A percentile compares a stretch with the other conserved stretches of the same genome.
Conservation (phyloP, 176 grass and related monocot species). For the Oropetium thomaeum region DNA sequence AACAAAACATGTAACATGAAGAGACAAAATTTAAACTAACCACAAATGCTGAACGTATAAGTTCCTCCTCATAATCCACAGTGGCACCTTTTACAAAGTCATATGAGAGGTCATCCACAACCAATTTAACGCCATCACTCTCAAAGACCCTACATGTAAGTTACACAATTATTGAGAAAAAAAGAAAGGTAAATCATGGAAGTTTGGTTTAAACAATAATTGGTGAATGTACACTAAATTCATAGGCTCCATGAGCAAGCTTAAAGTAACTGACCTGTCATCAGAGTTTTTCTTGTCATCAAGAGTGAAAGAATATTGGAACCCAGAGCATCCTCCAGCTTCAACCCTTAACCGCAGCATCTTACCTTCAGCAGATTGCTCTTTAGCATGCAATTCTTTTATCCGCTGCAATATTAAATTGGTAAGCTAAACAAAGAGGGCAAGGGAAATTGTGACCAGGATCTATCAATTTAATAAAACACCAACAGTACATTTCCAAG, state of each 20-base stretch:
- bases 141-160: conserved; percentile 67
- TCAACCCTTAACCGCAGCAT: conserved; percentile 84
- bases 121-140: conserved; percentile 72
- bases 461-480: background rate
- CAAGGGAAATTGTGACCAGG: background rate
- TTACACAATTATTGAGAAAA: background rate
- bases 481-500: background rate
- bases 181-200: background rate
- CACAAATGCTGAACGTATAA: conserved; percentile 81
- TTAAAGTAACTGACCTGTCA: conserved; percentile 21
- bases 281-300: conserved; percentile 58
- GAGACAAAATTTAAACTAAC: conserved; percentile 37
- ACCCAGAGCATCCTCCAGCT: conserved; percentile 90
- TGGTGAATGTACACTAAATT: background rate
- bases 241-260: background rate
- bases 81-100: conserved; percentile 94
- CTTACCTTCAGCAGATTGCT: conserved; percentile 57
- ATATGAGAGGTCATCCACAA: conserved; percentile 83
- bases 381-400: conserved; percentile 66
- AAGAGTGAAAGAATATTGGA: conserved; percentile 80
- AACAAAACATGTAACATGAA: background rate
- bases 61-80: conserved; percentile 84
- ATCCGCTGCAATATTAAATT: conserved; percentile 55
- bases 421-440: background rate
- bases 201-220: background rate